Evolutionary conservation across 371 early-diverging fungal species (phyloP), one percentile per base, ranked within the genome.

Genomic region (Mucor mucedo): DNA sequence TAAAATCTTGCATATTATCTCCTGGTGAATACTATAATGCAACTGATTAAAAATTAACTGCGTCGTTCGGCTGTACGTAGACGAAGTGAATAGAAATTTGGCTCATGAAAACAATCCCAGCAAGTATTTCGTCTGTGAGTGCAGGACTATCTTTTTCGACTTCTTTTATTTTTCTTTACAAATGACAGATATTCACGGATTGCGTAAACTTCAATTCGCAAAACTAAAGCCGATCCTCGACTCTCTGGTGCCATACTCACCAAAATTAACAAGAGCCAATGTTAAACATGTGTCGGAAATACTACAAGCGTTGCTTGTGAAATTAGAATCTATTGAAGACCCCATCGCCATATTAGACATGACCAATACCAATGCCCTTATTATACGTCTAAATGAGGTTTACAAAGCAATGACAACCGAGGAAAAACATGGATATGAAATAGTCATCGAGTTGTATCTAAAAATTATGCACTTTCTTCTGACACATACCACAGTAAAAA

Each of bases 381-480:
- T 58, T 4, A 32, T 53, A 16, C 53, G 45, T 16, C 10, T 67
- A n/a, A n/a, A 58, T 3, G 13, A 10, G 0, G 16, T 62, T 1
- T 67, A 41, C 21, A 33, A 44, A 30, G 38, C 62, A 13, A 60
- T 66, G 58, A 52, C 14, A 3, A 47, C 4, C 2, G 27, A 55
- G 0, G 55, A 60, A 28, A 42, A 30, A 21, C 10, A 45, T 0
- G 63, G 52, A 6, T 62, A 27, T 21, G 59, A 68, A 9, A 40
- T 32, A 0, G 16, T 68, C 4, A 53, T 62, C 5, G 65, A 62
- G n/a, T 62, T 58, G 4, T 56, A 58, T 55, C 10, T 69, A 4
- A 48, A 69, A 13, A 50, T 63, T 10, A 47, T 71, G 45, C 52
- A 67, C 8, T 64, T 67, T 40, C 6, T 71, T 10, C 14, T 71